These are phyloP conservation scores for Acanthamoeba castellanii DNA, from an alignment of 208 protist genomes.

Conservation along the genomic window DNA sequence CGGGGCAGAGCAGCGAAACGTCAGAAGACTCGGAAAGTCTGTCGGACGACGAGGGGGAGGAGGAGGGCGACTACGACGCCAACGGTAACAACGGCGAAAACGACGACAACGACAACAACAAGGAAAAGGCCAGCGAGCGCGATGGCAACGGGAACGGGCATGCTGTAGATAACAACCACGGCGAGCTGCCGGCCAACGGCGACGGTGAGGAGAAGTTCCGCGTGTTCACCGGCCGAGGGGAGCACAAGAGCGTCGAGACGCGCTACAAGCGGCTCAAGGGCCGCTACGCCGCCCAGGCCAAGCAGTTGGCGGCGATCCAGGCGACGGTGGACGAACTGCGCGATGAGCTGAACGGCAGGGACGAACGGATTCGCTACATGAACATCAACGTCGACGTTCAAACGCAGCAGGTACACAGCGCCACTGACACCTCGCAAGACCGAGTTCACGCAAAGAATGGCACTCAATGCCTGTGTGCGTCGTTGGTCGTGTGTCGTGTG, in stretches of 20 bases:
- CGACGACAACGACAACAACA: not conserved
- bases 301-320: not conserved
- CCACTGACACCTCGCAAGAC: no score
- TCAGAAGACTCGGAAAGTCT: not conserved
- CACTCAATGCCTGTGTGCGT: no score
- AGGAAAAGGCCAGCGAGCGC: not conserved
- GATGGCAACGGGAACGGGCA: slow-evolving; percentile 9
- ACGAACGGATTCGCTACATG: not conserved
- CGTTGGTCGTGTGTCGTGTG: no score
- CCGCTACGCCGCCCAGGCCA: not conserved
- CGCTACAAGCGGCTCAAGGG: slow-evolving; percentile 40
- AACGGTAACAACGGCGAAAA: not conserved
- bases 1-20: not conserved
- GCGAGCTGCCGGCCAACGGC: not conserved
- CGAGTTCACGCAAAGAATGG: no score
- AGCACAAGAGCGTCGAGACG: not conserved
- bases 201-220: slow-evolving; percentile 21
- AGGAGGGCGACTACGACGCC: not conserved
- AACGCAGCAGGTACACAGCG: not conserved
- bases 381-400: slow-evolving; percentile 16
- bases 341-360: not conserved
- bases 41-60: slow-evolving; percentile 13
- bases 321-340: not conserved
- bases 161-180: not conserved
- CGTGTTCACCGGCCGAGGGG: slow-evolving; percentile 9